Base-by-base conservation (phyloP, 371 early-diverging fungal genomes). In the Apophysomyces sp. region DNA sequence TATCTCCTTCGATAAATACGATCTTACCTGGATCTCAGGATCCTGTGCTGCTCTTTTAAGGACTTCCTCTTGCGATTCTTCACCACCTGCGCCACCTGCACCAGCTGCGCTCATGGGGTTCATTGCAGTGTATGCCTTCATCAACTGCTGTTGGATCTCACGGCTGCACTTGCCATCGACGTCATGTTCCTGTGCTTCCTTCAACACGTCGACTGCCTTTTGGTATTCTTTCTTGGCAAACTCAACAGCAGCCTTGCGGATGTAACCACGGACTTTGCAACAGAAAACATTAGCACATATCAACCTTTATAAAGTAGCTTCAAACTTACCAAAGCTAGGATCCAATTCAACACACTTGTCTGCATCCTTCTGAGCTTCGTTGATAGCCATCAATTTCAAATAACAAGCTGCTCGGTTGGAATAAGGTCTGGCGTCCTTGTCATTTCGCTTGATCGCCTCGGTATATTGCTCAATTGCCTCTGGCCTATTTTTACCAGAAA, bases 351-450 rank as follows among this genome's bases (percentile, higher is more conserved):
- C 86, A 64, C 96, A 95, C 57, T 82, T 86, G 34, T 97, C 91
- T 68, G 94, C 94, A 82, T 98, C 99, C 84, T 93, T 95, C 68
- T 94, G 81, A 21, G 97, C 99, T 75, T 98, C 98, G 39, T 93
- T 85, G 34, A 95, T 67, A 18, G 98, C 97, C 89, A 94, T 87
- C 61, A 99, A 78, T 83, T 99, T 99, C 59, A 89, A 89, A 81
- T 96, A 96, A 76, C 94, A 93, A 31, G 94, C 97, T 15, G 99
- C 94, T 71, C 99, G 92, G 89, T 99, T 99, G 26, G 94, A 93
- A 74, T 91, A 98, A 65, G 90, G 88, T 66, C 94, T 85, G 21
- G 93, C 89, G 62, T 98, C 99, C 21, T 85, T 73, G 29, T 93
- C 94, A 63, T 96, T 93, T 63, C 98, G 92, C 84, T 94, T 94